Evolutionary conservation across 108 stramenopile species (phyloP), one percentile per base, ranked within the genome.

Genomic region (Licmophora abbreviata): DNA sequence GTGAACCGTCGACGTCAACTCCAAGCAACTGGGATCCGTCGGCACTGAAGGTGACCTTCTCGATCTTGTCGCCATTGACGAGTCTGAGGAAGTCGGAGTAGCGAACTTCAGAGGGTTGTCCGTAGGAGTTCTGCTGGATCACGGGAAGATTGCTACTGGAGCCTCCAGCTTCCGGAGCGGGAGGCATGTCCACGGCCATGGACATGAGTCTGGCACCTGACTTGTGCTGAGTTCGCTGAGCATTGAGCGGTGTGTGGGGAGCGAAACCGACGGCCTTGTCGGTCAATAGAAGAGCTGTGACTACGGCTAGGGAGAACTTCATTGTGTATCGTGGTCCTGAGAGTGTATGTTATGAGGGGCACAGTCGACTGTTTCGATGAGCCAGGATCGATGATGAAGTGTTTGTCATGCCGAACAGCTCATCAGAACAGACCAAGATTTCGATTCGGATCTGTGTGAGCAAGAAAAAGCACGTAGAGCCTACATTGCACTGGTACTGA

Each of bases 1-100:
- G 34, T 10, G 34, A 12, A 29, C 89, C 89, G 45, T 91, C 85
- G 25, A 80, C 81, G 74, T 91, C 89, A 29, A 85, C 73, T 28
- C 92, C 95, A 20, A 93, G 49, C 5, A 94, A 60, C 48, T 86
- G 78, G 18, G 90, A 84, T 28, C 92, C 93, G 34, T 96, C 95
- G 24, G 88, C 29, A 33, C 76, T 73, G 69, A 95, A 85, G 28
- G 87, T 88, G 18, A 88, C 87, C 66, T 79, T 82, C 55, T 88
- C 83, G 20, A 88, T 63, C 27, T 64, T 72, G 17, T 77, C 71
- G 26, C 53, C 54, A 54, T 67, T 54, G 44, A 88, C 81, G 8
- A 82, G 58, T 29, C 64, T 68, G 18, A 88, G 59, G 41, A 88
- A 84, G 37, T 84, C 71, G n/a, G 73, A 77, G 36, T 88, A 88